Base-by-base conservation (phyloP, 106 monocot species). In the Allium fistulosum region DNA sequence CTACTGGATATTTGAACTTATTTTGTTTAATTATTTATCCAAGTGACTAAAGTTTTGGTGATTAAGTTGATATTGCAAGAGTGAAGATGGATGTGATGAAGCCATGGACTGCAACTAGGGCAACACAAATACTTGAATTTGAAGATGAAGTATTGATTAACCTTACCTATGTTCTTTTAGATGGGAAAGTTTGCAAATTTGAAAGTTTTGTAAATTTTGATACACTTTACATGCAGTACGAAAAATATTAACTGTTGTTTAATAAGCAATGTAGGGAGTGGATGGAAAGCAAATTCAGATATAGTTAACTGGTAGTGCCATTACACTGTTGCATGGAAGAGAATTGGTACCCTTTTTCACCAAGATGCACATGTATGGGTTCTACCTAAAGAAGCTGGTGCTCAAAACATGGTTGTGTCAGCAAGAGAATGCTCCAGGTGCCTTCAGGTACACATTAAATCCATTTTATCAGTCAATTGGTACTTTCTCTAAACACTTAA, bases 251-350 rank as follows among this genome's bases (percentile, higher is more conserved):
- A 53, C 52, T 53, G 1, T 53, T 53, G 18, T 45, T 10, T 7
- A 62, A 62, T 27, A 7, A n/a, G 56, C 49, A 46, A 57, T 16
- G 10, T 17, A 92, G 91, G 80, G 48, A 46, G 82, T 84, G 46
- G 96, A 91, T 74, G 96, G 91, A 53, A 97, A 92, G 66, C 69
- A 97, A 59, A 88, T 97, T 47, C 96, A 97, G 72, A 97, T 97
- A 46, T 89, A 87, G 78, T 81, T 94, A 10, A 94, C 90, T 51
- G 90, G 94, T 22, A 22, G 1, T 22, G 22, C 1, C 22, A 22
- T 22, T 22, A 22, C 22, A 22, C 0, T 22, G 22, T 22, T 22
- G 22, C 22, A 22, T 22, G 22, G 22, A 22, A 22, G 22, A 22
- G 1, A 22, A 22, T 22, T 22, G 22, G 22, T 22, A 22, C 22